Evolutionary conservation across 371 early-diverging fungal genomes (phyloP), one percentile per base, ranked within the genome.

Genomic region (Polyrhizophydium stewartii): DNA sequence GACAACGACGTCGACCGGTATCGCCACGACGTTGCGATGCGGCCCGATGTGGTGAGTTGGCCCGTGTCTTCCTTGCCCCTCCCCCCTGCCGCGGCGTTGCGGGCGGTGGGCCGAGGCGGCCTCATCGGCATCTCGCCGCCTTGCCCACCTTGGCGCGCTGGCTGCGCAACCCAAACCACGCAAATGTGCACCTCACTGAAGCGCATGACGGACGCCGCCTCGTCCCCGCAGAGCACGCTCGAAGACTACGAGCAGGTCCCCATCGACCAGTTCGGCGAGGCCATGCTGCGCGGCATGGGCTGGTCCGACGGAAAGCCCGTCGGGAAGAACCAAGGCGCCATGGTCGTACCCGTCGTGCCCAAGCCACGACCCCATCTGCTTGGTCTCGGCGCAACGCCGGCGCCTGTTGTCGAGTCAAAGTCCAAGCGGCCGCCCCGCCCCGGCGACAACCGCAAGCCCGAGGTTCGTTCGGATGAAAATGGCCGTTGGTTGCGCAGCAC

Each of bases 201-300:
- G n/a, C n/a, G n/a, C n/a, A n/a, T n/a, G n/a, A n/a, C 85, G 1
- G 85, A 86, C n/a, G n/a, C n/a, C n/a, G n/a, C n/a, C n/a, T 38
- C 85, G 43, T 17, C 16, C 43, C 43, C 10, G 25, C 28, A 89
- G 58, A 71, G 87, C 0, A 81, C 87, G 0, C 70, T 90, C 62
- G 92, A 89, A 2, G 88, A 89, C 47, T 96, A 94, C 62, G 91
- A 89, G 43, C 73, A 83, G 0, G 84, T 93, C 0, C 93, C 96
- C 3, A 87, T 96, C 0, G 91, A 92, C 50, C 87, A 89, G 52
- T 94, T 95, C 81, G 96, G 96, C 0, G 84, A 84, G 0, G 95
- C 94, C 0, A 69, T 95, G 59, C 69, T 96, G 56, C 81, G 93
- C 32, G 94, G 95, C 1, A 89, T 96, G 87, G 96, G 96, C 0